These are phyloP conservation scores for Lepidium campestre DNA, from an alignment of 441 rosid species.

Conservation along the genomic window DNA sequence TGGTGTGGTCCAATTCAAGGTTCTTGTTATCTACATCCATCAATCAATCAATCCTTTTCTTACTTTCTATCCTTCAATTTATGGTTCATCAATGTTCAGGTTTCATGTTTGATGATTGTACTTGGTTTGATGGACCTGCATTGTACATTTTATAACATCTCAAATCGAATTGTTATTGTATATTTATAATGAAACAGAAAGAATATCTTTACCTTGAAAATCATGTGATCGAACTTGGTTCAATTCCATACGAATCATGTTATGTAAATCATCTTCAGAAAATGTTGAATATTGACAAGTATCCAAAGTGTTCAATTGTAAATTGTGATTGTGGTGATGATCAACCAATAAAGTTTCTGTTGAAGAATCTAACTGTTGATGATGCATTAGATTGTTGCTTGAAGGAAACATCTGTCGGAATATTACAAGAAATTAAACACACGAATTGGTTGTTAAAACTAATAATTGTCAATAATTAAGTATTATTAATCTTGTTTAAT, in stretches of 20 bases:
- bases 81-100: constrained; percentile 47
- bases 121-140: constrained; percentile 52
- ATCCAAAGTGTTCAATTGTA: constrained; percentile 32
- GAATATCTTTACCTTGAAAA: constrained; percentile 24
- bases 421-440: constrained; percentile 1
- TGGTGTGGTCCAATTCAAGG: constrained; percentile 30
- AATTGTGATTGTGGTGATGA: constrained; percentile 29
- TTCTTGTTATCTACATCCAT: constrained; percentile 58
- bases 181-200: background rate
- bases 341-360: constrained; percentile 34
- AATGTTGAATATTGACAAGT: constrained; percentile 44
- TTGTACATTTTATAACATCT: background rate
- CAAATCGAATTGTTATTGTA: background rate
- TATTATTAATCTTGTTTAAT: background rate
- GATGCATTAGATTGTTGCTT: constrained; percentile 33
- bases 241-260: constrained; percentile 75
- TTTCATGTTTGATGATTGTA: constrained; percentile 42
- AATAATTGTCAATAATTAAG: constrained; percentile 5
- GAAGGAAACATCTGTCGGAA: constrained; percentile 37
- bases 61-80: constrained; percentile 27
- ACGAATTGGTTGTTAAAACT: background rate
- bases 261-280: constrained; percentile 69
- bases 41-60: constrained; percentile 25
- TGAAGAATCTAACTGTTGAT: constrained; percentile 42
- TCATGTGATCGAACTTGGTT: constrained; percentile 19